Evolutionary conservation across 2,329 filamentous ascomycete genomes (phyloP).

Genomic region (Cladosporium sp.): DNA sequence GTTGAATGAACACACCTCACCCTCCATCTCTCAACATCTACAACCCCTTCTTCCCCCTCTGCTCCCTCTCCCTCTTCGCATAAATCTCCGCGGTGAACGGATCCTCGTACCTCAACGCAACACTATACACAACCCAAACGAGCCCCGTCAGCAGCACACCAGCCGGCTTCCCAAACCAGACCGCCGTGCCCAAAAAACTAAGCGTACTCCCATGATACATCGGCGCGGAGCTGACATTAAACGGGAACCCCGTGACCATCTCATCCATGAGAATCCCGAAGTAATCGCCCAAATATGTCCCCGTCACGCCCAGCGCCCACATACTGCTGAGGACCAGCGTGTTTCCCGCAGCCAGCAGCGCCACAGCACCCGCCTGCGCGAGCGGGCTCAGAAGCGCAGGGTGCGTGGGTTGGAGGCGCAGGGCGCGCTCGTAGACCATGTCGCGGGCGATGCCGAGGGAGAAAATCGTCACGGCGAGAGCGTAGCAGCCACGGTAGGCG

Average conservation of each 20-base stretch:
- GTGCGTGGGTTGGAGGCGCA: slow-evolving; percentile 71
- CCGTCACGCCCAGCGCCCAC: slow-evolving; percentile 87
- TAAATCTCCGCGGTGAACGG: slow-evolving; percentile 94
- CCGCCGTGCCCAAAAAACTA: slow-evolving; percentile 83
- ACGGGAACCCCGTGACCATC: slow-evolving; percentile 92
- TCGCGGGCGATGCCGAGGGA: slow-evolving; percentile 85
- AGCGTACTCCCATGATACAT: slow-evolving; percentile 97
- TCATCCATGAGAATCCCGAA: slow-evolving; percentile 97
- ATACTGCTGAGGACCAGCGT: slow-evolving; percentile 83
- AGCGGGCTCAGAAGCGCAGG: slow-evolving; percentile 62
- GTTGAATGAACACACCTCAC: slow-evolving; percentile 26
- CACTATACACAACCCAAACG: slow-evolving; percentile 72
- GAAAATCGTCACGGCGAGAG: slow-evolving; percentile 85
- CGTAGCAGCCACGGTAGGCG: slow-evolving; percentile 79
- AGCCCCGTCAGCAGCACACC: slow-evolving; percentile 71
- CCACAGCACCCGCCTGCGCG: slow-evolving; percentile 62
- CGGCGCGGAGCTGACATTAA: slow-evolving; percentile 83
- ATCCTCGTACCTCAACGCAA: slow-evolving; percentile 85
- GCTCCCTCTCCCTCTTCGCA: slow-evolving; percentile 66
- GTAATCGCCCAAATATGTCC: slow-evolving; percentile 96
- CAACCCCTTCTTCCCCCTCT: slow-evolving; percentile 25
- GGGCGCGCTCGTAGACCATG: slow-evolving; percentile 70
- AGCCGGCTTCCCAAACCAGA: slow-evolving; percentile 83
- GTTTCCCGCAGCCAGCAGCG: slow-evolving; percentile 72
- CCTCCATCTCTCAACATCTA: slow-evolving; percentile 26